Conservation (phyloP, 306 rosid genomes). For the Astragalus glycyphyllos region DNA sequence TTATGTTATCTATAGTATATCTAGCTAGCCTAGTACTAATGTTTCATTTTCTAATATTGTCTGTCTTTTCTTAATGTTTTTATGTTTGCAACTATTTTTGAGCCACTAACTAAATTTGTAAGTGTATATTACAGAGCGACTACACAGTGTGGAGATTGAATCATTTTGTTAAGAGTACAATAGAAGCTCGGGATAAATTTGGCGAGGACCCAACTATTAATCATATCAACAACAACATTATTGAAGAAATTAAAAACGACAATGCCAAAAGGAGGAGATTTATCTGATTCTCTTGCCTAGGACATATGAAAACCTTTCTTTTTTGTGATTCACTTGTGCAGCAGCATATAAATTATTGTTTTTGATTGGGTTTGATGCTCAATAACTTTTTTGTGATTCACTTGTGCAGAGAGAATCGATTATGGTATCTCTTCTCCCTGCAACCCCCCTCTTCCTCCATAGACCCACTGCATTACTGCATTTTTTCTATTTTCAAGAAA, state of each 20-base stretch:
- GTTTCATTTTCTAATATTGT: conserved; percentile 1
- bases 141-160: conserved; percentile 68
- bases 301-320: conserved; percentile 35
- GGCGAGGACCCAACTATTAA: conserved; percentile 24
- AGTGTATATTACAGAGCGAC: conserved; percentile 56
- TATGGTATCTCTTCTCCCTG: no score
- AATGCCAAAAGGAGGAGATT: conserved; percentile 54
- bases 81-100: conserved; percentile 10
- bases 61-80: not conserved
- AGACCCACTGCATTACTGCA: no score
- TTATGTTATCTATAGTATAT: conserved; percentile 7
- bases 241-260: conserved; percentile 48
- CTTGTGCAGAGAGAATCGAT: no score
- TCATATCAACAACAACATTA: conserved; percentile 27
- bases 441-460: no score
- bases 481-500: no score
- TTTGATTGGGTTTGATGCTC: not conserved
- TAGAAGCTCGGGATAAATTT: conserved; percentile 34
- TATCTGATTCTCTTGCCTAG: conserved; percentile 51
- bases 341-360: not conserved
- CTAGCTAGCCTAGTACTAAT: not conserved
- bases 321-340: conserved; percentile 36
- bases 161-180: conserved; percentile 60
- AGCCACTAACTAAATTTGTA: conserved; percentile 23
- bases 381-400: not conserved